Evolutionary conservation across 345 rosid genomes (phyloP), one percentile per base, ranked within the genome.

Genomic region (Sisymbrium irio): DNA sequence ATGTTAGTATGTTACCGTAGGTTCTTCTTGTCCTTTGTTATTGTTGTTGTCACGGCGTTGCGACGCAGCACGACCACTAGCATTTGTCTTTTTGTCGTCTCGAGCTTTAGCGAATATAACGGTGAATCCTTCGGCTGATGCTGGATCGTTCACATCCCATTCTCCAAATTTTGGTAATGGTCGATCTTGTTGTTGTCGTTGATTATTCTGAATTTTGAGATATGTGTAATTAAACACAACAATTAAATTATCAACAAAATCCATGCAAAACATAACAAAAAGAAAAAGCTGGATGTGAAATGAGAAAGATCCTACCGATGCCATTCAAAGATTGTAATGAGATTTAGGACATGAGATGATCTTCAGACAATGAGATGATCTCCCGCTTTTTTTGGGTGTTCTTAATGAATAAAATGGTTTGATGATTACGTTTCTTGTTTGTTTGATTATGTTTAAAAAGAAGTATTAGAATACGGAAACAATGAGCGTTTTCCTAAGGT

Each of bases 101-200:
- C 92, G 82, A 54, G 89, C 89, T 83, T 85, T 88, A 71, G 83
- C 83, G 44, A 88, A 87, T 77, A 88, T 88, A 36, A 88, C 88
- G 12, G 89, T 88, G 46, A 82, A 88, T 27, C 92, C 89, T 81
- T 88, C 92, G 0, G 92, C 89, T 33, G 92, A 83, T 67, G 92
- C 88, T 11, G 92, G 89, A 71, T 88, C 87, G 66, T 85, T 88
- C 68, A 88, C 89, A 47, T 88, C 89, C 92, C 92, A 88, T 75
- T 85, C 92, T 11, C 92, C 92, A 47, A 88, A 88, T 80, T 85
- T 88, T 6, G 92, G 92, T 72, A 85, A 74, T 30, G 92, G 82
- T 69, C 89, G 79, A 30, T 83, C 88, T 68, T 83, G 75, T 65
- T 83, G 86, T 77, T 86, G 87, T 64, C 82, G 66, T 12, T 73